Percentiles rank a stretch among this genome's conserved stretches.
Conservation (phyloP, 331 rosid genomes). For the Stylosanthes scabra region DNA sequence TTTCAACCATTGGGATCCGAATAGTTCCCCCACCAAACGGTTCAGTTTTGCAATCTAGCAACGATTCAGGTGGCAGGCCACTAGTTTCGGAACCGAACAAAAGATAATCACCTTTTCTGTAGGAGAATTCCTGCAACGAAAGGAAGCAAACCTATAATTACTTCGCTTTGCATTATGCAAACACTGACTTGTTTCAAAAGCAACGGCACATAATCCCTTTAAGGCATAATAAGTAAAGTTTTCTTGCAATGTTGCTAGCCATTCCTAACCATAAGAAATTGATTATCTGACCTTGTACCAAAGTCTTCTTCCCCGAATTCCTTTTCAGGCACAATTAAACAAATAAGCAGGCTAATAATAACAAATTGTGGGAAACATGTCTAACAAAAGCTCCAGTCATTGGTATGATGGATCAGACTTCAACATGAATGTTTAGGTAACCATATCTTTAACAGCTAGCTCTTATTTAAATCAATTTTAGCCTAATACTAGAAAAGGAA, state of each 20-base stretch:
- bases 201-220: conserved; percentile 14
- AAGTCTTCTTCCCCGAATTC: neutral
- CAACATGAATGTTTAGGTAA: too few relatives aligned
- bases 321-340: too few relatives aligned
- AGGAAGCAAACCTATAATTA: conserved; percentile 28
- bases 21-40: conserved; percentile 75
- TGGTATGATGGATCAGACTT: too few relatives aligned
- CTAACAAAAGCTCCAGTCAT: neutral
- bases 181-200: neutral
- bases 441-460: too few relatives aligned
- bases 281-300: neutral
- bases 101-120: conserved; percentile 94
- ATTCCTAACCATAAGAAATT: neutral
- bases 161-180: neutral
- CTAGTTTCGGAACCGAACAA: conserved; percentile 90
- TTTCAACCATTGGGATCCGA: conserved; percentile 94
- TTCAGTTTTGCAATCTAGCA: conserved; percentile 79
- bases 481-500: too few relatives aligned
- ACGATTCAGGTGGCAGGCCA: conserved; percentile 85
- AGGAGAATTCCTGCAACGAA: conserved; percentile 70
- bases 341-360: neutral
- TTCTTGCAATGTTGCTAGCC: too few relatives aligned
- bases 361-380: neutral
- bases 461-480: too few relatives aligned
- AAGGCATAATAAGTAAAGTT: conserved; percentile 4